Evolutionary conservation across 2,329 filamentous ascomycete species (phyloP), one percentile per base, ranked within the genome.

Genomic region (Paecilomyces variotii): DNA sequence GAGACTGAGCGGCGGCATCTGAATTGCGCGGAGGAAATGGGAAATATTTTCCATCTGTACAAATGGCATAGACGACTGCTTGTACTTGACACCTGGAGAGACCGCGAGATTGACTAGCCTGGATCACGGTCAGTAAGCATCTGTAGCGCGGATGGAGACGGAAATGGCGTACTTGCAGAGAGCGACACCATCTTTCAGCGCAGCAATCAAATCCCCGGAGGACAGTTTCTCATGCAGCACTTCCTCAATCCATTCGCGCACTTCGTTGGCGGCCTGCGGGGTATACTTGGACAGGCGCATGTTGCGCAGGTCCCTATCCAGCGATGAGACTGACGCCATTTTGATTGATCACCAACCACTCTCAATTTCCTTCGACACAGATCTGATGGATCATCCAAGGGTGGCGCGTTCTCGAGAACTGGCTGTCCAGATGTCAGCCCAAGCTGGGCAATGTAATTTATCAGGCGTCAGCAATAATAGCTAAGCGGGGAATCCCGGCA

Each of bases 1-100:
- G 60, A 99, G 85, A 74, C 87, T 92, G 56, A 99, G 80, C 0
- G 94, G 94, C 27, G 89, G 85, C 55, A 84, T 80, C 75, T 96
- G 90, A 79, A 92, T 96, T 60, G 91, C 91, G 69, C 85, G 86
- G 57, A 99, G 85, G 76, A 97, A 99, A 71, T 96, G 90, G 3
- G 92, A 95, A 70, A 99, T 97, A 73, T 99, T 99, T 75, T 99
- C 94, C 92, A 97, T 97, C 76, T 99, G 94, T 49, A 97, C 93
- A 72, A 99, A 99, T 0, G 94, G 94, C 93, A 97, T 97, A 49
- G 86, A 78, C 0, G 92, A 96, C 70, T 88, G 82, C 77, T 97
- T 97, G 83, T 89, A 97, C 73, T 88, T 91, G 76, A 96, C 84
- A 32, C 88, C 88, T 0, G 90, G 89, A 14, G 87, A 84, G 27